Evolutionary conservation across 1,139 yeast species (phyloP), one percentile per base, ranked within the genome.

Genomic region (Magnusiomyces tetraspermus): DNA sequence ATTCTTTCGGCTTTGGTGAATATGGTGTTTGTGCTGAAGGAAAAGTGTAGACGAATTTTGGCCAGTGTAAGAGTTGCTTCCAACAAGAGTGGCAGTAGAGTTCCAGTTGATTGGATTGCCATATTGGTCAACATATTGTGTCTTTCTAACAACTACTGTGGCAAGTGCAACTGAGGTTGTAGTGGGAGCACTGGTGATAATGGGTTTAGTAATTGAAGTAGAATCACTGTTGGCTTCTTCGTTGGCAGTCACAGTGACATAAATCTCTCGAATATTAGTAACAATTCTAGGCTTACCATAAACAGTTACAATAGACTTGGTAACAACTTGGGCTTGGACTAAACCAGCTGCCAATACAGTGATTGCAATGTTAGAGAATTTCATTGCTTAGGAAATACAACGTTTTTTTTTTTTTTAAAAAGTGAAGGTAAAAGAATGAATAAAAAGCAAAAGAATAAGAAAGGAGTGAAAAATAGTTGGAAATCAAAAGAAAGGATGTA

Each of bases 71-170:
- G 15, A 43, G 49, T 23, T 5, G 51, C 21, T 13, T 21, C 23
- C 10, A 44, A 23, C n/a, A n/a, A n/a, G n/a, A n/a, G n/a, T n/a
- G n/a, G n/a, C n/a, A n/a, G n/a, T n/a, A n/a, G n/a, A n/a, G n/a
- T n/a, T n/a, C n/a, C n/a, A n/a, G 24, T 40, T 41, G 50, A 49
- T 22, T 23, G 38, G 2, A 43, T 54, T 51, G 13, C 57, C 57
- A 41, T 13, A 43, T 46, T 54, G 57, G 46, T 54, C 57, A 23
- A 54, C 57, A 41, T 36, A 49, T 24, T 46, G 53, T 22, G 53
- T 52, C 17, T 48, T 49, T 11, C 44, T 45, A 19, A 49, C 53
- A 13, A 41, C 30, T 21, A 33, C 41, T 19, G 48, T 46, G 3
- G 26, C 26, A 26, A 36, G 41, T 10, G 13, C 26, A 21, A 21